phyloP scores from a whole-genome alignment of 2,329 filamentous ascomycete genomes.

The Purpureocillium takamizusanense region DNA sequence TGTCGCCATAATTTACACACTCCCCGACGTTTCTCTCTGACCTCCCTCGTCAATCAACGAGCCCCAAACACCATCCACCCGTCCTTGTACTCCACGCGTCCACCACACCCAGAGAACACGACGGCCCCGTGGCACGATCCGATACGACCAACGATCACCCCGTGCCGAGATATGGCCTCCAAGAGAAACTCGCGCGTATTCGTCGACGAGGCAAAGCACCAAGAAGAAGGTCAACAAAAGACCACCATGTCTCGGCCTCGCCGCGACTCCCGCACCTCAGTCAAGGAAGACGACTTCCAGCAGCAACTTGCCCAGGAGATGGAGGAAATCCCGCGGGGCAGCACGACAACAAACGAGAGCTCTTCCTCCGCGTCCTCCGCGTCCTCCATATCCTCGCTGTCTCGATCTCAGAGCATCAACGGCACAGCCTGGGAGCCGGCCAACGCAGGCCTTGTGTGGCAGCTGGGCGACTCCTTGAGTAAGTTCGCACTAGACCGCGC shows the following conservation, averaged over 20 bases:
- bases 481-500: no score
- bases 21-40: neutral
- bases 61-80: neutral
- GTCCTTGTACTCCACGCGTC: neutral
- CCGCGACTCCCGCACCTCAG: slow-evolving; percentile 19
- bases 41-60: no score
- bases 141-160: neutral
- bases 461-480: no score
- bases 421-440: neutral
- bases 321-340: slow-evolving; percentile 13
- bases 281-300: slow-evolving; percentile 16
- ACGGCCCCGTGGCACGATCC: neutral
- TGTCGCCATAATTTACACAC: neutral
- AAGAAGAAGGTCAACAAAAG: slow-evolving; percentile 7
- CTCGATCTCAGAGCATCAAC: slow-evolving; percentile 9
- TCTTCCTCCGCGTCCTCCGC: slow-evolving; percentile 1
- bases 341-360: slow-evolving; percentile 8
- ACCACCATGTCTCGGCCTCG: slow-evolving; percentile 14
- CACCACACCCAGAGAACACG: neutral
- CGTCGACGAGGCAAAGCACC: slow-evolving; percentile 9
- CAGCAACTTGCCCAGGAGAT: slow-evolving; percentile 7
- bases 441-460: neutral
- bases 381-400: neutral
- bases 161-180: slow-evolving; percentile 9
- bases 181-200: slow-evolving; percentile 14